A percentile compares a stretch with the other conserved stretches of the same genome.
Conservation (phyloP, 1,284 basidiomycete genomes). For the Apiotrichum akiyoshidainum region DNA sequence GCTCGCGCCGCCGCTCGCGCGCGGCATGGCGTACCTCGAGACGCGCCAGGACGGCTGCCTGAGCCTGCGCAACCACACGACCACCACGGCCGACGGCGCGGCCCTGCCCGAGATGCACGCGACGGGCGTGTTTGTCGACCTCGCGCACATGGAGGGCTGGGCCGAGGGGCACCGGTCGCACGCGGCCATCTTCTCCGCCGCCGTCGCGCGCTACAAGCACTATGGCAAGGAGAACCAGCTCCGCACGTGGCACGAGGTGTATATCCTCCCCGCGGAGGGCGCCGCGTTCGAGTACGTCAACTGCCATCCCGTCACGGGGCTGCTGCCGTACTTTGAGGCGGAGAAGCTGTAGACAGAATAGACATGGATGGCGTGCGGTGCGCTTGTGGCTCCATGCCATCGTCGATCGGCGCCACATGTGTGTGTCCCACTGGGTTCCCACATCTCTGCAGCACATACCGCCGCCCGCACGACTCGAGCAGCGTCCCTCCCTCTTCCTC, state of each 20-base stretch:
- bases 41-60: slow-evolving; percentile 5
- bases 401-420: too few relatives aligned
- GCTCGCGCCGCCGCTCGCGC: slow-evolving; percentile 9
- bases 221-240: slow-evolving; percentile 15
- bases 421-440: too few relatives aligned
- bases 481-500: too few relatives aligned
- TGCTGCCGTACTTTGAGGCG: slow-evolving; percentile 7
- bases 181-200: slow-evolving; percentile 15
- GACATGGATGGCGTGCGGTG: too few relatives aligned
- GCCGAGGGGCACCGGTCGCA: slow-evolving; percentile 11
- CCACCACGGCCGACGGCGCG: neutral
- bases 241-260: slow-evolving; percentile 20
- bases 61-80: slow-evolving; percentile 1
- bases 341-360: slow-evolving; percentile 1
- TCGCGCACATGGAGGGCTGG: slow-evolving; percentile 14
- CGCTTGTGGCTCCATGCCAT: too few relatives aligned
- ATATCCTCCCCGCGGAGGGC: slow-evolving; percentile 4
- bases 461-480: too few relatives aligned
- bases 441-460: too few relatives aligned
- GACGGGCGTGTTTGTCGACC: slow-evolving; percentile 7
- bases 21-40: slow-evolving; percentile 14
- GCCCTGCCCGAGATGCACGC: slow-evolving; percentile 7
- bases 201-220: slow-evolving; percentile 10
- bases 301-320: slow-evolving; percentile 12
- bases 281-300: slow-evolving; percentile 16